Percentiles rank a stretch among this genome's conserved stretches.
phyloP scores from a whole-genome alignment of 371 early-diverging fungal genomes.

The Rhizopus stolonifer region DNA sequence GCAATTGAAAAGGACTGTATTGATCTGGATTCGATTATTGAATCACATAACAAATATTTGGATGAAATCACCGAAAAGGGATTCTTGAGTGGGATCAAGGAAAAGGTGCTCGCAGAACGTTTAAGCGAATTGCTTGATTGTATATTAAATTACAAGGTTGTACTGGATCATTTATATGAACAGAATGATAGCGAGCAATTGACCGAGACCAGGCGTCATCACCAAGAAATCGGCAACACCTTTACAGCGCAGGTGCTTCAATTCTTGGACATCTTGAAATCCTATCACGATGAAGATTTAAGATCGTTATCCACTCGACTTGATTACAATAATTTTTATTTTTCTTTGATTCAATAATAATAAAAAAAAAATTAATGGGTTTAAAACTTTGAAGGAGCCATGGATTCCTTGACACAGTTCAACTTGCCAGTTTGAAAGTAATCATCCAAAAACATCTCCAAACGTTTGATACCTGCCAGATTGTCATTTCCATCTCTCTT shows the following conservation, averaged over 20 bases:
- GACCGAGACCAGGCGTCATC: slow-evolving; percentile 36
- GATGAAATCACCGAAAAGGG: slow-evolving; percentile 63
- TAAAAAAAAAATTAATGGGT: background rate
- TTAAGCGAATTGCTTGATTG: slow-evolving; percentile 39
- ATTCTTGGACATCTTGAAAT: slow-evolving; percentile 57
- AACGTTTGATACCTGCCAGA: slow-evolving; percentile 2
- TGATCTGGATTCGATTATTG: slow-evolving; percentile 74
- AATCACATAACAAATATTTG: slow-evolving; percentile 69
- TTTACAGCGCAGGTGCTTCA: slow-evolving; percentile 31
- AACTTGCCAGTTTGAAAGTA: slow-evolving; percentile 28
- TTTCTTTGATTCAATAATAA: too few relatives aligned
- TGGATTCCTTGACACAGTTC: background rate
- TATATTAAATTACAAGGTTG: slow-evolving; percentile 34
- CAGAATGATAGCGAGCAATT: slow-evolving; percentile 28
- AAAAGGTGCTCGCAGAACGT: slow-evolving; percentile 29
- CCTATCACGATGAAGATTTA: slow-evolving; percentile 70
- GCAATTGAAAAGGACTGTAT: slow-evolving; percentile 59
- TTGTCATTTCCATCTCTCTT: slow-evolving; percentile 5
- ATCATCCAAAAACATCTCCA: slow-evolving; percentile 12
- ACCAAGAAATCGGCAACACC: slow-evolving; percentile 22
- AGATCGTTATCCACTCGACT: slow-evolving; percentile 67
- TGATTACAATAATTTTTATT: slow-evolving; percentile 80
- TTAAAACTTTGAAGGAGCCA: background rate
- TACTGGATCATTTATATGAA: slow-evolving; percentile 32
- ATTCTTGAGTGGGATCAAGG: slow-evolving; percentile 50